These are phyloP conservation scores for Gossypium sturtianum DNA, from an alignment of 345 rosid genomes.

Conservation along the genomic window DNA sequence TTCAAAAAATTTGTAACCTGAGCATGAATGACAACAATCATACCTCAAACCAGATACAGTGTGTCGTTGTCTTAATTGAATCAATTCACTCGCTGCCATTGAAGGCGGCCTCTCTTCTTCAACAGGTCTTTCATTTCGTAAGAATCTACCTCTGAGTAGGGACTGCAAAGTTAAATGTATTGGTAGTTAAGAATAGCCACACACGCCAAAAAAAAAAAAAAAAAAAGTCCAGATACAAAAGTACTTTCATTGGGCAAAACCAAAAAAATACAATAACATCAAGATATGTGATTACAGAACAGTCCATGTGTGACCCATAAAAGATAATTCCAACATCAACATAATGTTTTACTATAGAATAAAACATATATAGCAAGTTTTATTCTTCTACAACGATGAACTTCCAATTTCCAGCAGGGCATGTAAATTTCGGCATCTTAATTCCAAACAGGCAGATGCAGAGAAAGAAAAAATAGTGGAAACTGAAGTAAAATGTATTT, in stretches of 20 bases:
- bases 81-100: conserved; percentile 74
- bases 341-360: neutral
- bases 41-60: conserved; percentile 97
- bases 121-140: conserved; percentile 76
- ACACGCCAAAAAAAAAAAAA: conserved; percentile 7
- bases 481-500: neutral
- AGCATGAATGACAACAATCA: neutral
- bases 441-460: neutral
- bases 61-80: conserved; percentile 80
- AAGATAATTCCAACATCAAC: neutral
- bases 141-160: conserved; percentile 89
- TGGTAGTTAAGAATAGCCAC: conserved; percentile 8
- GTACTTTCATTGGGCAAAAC: neutral
- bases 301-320: neutral
- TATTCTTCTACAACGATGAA: neutral
- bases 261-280: neutral
- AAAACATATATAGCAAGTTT: neutral
- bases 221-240: neutral
- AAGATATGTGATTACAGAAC: neutral
- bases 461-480: neutral
- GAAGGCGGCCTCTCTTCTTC: conserved; percentile 83
- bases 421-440: neutral
- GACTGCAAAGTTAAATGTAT: conserved; percentile 46
- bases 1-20: neutral
- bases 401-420: neutral